These are phyloP conservation scores for Hortaea werneckii DNA, from an alignment of 2,329 filamentous ascomycete genomes.

Conservation along the genomic window DNA sequence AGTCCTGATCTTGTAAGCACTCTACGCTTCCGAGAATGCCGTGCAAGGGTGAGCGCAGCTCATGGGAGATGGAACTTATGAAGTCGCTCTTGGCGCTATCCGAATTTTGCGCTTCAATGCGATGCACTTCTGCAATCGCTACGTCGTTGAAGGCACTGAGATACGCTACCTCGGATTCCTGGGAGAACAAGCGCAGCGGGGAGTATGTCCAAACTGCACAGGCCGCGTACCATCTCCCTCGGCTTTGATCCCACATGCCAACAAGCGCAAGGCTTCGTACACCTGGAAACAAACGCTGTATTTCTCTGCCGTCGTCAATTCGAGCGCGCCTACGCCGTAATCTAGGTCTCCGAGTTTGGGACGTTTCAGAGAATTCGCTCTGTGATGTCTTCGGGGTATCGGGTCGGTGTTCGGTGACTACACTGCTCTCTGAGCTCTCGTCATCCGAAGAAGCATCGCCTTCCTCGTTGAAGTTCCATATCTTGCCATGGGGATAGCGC, in stretches of 20 bases:
- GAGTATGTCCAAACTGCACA: constrained; percentile 38
- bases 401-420: background rate
- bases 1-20: constrained; percentile 36
- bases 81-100: constrained; percentile 44
- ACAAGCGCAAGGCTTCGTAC: constrained; percentile 40
- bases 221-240: constrained; percentile 22
- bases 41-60: constrained; percentile 37
- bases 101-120: constrained; percentile 29
- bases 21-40: constrained; percentile 42
- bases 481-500: constrained; percentile 14
- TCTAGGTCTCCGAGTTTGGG: background rate
- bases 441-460: constrained; percentile 8
- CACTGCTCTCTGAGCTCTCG: background rate
- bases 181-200: constrained; percentile 31
- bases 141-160: constrained; percentile 33
- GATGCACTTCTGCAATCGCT: constrained; percentile 31
- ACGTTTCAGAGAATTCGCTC: background rate
- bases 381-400: background rate
- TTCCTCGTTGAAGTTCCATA: constrained; percentile 17
- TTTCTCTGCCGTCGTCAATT: constrained; percentile 13
- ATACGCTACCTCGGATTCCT: constrained; percentile 30
- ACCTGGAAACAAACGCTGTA: constrained; percentile 33
- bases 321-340: constrained; percentile 1
- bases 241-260: constrained; percentile 42
- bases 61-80: constrained; percentile 43